A percentile compares a stretch with the other conserved stretches of the same genome.
These are phyloP conservation scores for Dissophora ornata DNA, from an alignment of 192 early-diverging fungal species.

Conservation along the genomic window DNA sequence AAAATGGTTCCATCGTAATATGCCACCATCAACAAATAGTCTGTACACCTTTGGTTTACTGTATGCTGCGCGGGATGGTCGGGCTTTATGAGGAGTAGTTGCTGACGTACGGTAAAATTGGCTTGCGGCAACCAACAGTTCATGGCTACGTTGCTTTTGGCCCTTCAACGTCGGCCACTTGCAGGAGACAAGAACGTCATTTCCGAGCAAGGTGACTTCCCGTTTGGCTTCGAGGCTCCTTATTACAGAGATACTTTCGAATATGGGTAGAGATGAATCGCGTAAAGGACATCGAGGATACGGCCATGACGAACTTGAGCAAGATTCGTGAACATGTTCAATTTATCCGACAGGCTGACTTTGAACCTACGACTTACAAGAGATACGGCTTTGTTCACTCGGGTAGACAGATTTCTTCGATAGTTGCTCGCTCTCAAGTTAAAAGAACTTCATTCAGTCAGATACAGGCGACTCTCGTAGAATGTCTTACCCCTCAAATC, in stretches of 20 bases:
- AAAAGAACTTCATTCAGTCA: slow-evolving; percentile 6
- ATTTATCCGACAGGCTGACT: neutral
- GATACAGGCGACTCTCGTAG: neutral
- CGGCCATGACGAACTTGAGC: neutral
- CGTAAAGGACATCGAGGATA: neutral
- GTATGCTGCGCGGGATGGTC: too few relatives aligned
- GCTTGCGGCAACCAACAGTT: too few relatives aligned
- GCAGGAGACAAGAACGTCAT: too few relatives aligned
- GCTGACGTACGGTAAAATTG: too few relatives aligned
- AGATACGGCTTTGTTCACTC: slow-evolving; percentile 5
- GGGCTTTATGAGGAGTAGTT: too few relatives aligned
- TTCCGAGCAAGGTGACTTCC: too few relatives aligned
- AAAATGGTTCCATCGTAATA: too few relatives aligned
- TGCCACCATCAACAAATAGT: too few relatives aligned
- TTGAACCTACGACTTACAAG: neutral
- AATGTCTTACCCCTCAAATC: slow-evolving; percentile 2
- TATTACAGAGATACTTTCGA: neutral
- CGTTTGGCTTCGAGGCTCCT: too few relatives aligned
- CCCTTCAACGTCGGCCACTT: too few relatives aligned
- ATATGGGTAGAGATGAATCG: neutral
- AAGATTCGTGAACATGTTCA: neutral
- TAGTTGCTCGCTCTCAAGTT: slow-evolving; percentile 23
- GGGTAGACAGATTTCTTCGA: slow-evolving; percentile 9
- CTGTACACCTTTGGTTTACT: too few relatives aligned
- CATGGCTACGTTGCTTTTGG: too few relatives aligned